Base-by-base conservation (phyloP, 345 rosid genomes). In the Gossypium sturtianum region DNA sequence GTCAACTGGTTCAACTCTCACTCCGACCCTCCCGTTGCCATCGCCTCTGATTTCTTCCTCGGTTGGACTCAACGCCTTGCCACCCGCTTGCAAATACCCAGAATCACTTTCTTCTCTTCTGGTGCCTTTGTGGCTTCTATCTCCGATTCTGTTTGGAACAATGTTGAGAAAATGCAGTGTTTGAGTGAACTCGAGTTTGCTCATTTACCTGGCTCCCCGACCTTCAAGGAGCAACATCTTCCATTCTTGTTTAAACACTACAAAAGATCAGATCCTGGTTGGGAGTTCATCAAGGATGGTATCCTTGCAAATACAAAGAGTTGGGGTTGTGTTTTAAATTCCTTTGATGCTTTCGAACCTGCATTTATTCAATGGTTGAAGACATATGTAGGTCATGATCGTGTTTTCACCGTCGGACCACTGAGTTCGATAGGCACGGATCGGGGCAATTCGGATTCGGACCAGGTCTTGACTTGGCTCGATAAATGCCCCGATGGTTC, bases 21-120 rank as follows among this genome's bases (percentile, higher is more conserved):
- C 20, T 38, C 63, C n/a, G 60, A 82, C 34, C 94, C 94, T 11
- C 94, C 97, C 0, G 74, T 83, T 1, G 92, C 92, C 22, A 76
- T 92, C 75, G 60, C 90, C 69, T 92, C 97, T 5, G 97, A 90
- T 63, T 88, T 87, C 84, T 92, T 92, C 79, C 84, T 88, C 10
- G 94, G 93, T 10, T 92, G 93, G 93, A 90, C 93, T 38, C 12
- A 52, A n/a, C 78, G 75, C 20, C 81, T 92, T 8, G 85, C 91
- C 52, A 13, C 0, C n/a, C 25, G 75, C 1, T 66, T 89, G 20
- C 66, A 73, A 16, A 66, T 92, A 12, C 90, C 87, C 3, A 74
- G 91, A 38, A 56, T 89, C 66, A 65, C 84, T 0, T 90, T 92
- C 76, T 87, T 80, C 81, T 73, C 83, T 16, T 49, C 82, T 27